Evolutionary conservation across 1,284 basidiomycete genomes (phyloP).

Genomic region (Heliocybe sulcata): DNA sequence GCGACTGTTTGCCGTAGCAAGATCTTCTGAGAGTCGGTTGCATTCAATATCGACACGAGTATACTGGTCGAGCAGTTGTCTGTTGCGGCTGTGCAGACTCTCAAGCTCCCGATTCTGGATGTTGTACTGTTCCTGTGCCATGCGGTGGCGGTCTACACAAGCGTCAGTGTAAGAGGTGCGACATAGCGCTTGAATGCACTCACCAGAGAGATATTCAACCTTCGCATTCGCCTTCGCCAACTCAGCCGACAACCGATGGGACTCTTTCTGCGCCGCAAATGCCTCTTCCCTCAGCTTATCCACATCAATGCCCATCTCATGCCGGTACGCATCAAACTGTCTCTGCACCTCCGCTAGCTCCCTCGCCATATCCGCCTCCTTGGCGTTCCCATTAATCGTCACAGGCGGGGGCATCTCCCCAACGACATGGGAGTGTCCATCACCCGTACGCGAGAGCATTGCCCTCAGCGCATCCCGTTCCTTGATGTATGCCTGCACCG

Average conservation of each 20-base stretch:
- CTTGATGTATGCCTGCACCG: conserved; percentile 74
- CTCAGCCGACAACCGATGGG: conserved; percentile 55
- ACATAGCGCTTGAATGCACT: conserved; percentile 13
- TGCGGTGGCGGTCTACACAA: conserved; percentile 52
- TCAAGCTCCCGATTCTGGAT: conserved; percentile 55
- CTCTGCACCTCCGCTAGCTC: conserved; percentile 68
- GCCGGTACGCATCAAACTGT: conserved; percentile 72
- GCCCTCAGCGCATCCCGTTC: conserved; percentile 85
- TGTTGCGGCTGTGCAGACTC: conserved; percentile 54
- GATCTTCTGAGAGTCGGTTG: conserved; percentile 55
- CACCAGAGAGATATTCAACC: conserved; percentile 67
- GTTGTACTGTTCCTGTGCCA: conserved; percentile 54
- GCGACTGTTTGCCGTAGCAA: conserved; percentile 45
- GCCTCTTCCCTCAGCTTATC: conserved; percentile 67
- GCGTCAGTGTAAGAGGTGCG: conserved; percentile 3
- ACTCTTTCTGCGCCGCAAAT: conserved; percentile 55
- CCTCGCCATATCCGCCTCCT: conserved; percentile 28
- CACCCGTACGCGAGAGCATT: conserved; percentile 53
- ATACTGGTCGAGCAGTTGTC: conserved; percentile 63
- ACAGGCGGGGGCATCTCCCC: conserved; percentile 4
- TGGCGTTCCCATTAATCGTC: background rate
- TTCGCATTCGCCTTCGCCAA: conserved; percentile 80
- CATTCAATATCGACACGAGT: conserved; percentile 61
- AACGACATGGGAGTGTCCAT: conserved; percentile 18
- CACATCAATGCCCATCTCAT: conserved; percentile 73